Evolutionary conservation across 768 basidiomycete species (phyloP), one percentile per base, ranked within the genome.

Genomic region (Daedaleopsis nitida): DNA sequence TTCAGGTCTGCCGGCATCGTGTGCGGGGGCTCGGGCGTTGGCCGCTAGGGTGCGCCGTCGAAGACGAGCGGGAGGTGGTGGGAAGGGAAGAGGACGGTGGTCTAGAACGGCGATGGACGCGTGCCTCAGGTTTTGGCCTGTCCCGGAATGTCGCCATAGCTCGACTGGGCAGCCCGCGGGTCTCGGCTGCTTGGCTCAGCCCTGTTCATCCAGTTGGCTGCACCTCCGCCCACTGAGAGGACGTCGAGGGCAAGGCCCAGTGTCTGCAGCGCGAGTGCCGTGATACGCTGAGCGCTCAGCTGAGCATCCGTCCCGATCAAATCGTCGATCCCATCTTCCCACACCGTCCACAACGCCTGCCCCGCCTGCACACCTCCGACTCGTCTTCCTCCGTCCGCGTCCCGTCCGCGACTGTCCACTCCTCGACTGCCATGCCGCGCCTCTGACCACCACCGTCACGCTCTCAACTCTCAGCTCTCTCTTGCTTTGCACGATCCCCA

Each of bases 321-420:
- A 16, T 21, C 19, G 35, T 27, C 39, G 56, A 54, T 48, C 3
- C 4, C 10, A 52, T 58, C 57, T 43, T 24, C n/a, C 14, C 58
- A 47, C 64, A 58, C 57, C n/a, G n/a, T 37, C 39, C 35, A 16
- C 53, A 42, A 39, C n/a, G 61, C 39, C 39, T 14, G 37, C 14
- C 37, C 14, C 37, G 14, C 9, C 21, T 38, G 56, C 52, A 24
- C 38, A 21, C 27, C 49, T 43, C 47, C 43, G 19, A 12, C 57
- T 19, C 42, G 58, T 56, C 58, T 37, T 45, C 38, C 63, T 60
- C 52, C 37, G 58, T 14, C 39, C 50, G 39, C 39, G 49, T 54
- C 50, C 62, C 7, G 23, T 17, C 23, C 57, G n/a, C 39, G 21
- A 27, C 21, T 17, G 23, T 14, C 52, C 24, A 12, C 34, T 14